These are phyloP conservation scores for Epichloe sylvatica DNA, from an alignment of 2,329 filamentous ascomycete genomes.

Conservation along the genomic window DNA sequence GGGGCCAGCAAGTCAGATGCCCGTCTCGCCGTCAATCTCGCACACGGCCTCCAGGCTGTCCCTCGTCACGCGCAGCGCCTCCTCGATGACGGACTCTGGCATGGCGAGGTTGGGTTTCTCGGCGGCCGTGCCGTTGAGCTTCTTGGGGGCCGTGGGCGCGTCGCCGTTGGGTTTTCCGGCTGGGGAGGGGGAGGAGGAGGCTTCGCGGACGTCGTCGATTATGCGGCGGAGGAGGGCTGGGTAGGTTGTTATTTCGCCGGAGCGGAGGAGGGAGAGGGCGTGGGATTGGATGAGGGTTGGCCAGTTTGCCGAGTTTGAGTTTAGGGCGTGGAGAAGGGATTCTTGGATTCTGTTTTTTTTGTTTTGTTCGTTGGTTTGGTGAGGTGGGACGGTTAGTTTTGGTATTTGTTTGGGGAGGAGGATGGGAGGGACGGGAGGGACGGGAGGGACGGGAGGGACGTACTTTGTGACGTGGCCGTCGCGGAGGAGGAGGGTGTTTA, in stretches of 20 bases:
- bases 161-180: conserved; percentile 24
- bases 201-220: conserved; percentile 46
- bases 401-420: not conserved
- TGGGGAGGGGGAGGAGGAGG: conserved; percentile 18
- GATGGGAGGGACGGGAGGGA: not conserved
- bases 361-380: not conserved
- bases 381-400: not conserved
- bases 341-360: conserved; percentile 43
- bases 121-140: conserved; percentile 14
- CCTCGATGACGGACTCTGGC: conserved; percentile 44
- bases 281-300: conserved; percentile 45
- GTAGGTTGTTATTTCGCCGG: conserved; percentile 45
- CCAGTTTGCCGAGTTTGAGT: conserved; percentile 48
- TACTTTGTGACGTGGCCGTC: conserved; percentile 49
- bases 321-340: conserved; percentile 45
- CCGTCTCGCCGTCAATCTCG: conserved; percentile 21
- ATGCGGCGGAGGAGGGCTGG: conserved; percentile 46
- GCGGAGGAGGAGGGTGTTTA: conserved; percentile 43
- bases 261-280: conserved; percentile 45
- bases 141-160: conserved; percentile 9
- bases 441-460: conserved; percentile 9
- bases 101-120: conserved; percentile 34
- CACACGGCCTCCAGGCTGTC: conserved; percentile 42
- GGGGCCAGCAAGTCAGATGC: conserved; percentile 5
- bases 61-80: conserved; percentile 45